Conservation (phyloP, 2,329 filamentous ascomycete species). For the Nemania diffusa region DNA sequence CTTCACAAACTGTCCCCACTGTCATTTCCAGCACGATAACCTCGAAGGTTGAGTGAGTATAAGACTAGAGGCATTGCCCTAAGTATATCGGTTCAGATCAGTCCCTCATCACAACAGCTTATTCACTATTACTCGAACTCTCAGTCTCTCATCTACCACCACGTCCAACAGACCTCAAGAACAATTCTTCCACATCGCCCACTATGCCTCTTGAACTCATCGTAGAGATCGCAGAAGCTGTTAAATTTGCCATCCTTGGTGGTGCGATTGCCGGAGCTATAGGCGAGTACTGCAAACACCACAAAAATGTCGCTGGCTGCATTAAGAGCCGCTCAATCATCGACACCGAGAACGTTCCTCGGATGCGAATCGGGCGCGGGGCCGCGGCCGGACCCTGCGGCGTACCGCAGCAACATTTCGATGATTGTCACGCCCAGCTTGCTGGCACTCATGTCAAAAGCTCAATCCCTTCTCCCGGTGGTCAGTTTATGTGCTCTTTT, state of each 20-base stretch:
- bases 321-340: background rate
- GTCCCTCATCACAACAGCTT: background rate
- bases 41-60: background rate
- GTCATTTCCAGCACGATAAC: background rate
- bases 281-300: background rate
- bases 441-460: background rate
- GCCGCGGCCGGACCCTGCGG: background rate
- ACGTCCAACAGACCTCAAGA: background rate
- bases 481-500: background rate
- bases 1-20: too few relatives aligned
- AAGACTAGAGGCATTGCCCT: background rate
- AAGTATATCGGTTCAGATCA: background rate
- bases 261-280: background rate
- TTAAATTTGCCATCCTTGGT: conserved; percentile 1
- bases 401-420: background rate
- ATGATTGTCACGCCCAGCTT: background rate
- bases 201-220: conserved; percentile 1
- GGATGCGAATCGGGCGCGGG: background rate
- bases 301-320: background rate
- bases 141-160: background rate
- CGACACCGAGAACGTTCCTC: background rate
- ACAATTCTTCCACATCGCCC: background rate
- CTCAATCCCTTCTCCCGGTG: background rate
- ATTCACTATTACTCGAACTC: background rate
- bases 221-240: background rate